Conservation (phyloP, 2,329 filamentous ascomycete species). For the Fusarium armeniacum region DNA sequence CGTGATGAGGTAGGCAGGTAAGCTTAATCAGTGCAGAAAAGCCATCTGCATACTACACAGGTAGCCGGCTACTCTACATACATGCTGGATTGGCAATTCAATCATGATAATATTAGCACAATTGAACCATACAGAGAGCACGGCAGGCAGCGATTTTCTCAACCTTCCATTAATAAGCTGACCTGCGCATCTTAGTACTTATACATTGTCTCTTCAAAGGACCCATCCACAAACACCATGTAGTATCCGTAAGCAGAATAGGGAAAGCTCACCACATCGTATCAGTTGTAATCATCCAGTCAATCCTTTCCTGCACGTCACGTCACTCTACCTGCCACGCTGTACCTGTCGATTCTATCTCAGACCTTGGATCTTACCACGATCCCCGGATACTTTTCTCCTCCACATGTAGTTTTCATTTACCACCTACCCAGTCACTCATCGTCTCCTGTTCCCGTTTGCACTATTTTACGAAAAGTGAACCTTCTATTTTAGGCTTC, state of each 20-base stretch:
- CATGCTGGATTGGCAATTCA: conserved; percentile 1
- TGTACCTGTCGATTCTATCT: conserved; percentile 27
- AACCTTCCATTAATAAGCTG: conserved; percentile 3
- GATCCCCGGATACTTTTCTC: conserved; percentile 26
- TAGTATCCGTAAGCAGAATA: conserved; percentile 9
- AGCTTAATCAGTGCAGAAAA: conserved; percentile 9
- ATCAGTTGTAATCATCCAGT: conserved; percentile 18
- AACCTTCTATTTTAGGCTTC: conserved; percentile 20
- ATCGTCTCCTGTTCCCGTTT: neutral
- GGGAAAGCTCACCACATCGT: conserved; percentile 13
- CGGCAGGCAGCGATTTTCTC: conserved; percentile 8
- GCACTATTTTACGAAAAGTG: conserved; percentile 14
- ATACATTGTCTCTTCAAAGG: conserved; percentile 2
- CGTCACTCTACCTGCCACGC: conserved; percentile 24
- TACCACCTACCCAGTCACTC: neutral
- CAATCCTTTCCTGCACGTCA: conserved; percentile 34
- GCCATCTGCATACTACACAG: neutral
- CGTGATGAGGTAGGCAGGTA: conserved; percentile 18
- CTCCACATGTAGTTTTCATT: conserved; percentile 24
- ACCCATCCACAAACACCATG: conserved; percentile 7
- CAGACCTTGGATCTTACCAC: conserved; percentile 17
- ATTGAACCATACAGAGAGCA: conserved; percentile 14
- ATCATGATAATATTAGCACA: neutral
- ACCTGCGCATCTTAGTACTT: neutral
- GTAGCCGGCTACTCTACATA: neutral